Evolutionary conservation across 1,284 basidiomycete genomes (phyloP).

Genomic region (Neotropicomus parvogracilis): DNA sequence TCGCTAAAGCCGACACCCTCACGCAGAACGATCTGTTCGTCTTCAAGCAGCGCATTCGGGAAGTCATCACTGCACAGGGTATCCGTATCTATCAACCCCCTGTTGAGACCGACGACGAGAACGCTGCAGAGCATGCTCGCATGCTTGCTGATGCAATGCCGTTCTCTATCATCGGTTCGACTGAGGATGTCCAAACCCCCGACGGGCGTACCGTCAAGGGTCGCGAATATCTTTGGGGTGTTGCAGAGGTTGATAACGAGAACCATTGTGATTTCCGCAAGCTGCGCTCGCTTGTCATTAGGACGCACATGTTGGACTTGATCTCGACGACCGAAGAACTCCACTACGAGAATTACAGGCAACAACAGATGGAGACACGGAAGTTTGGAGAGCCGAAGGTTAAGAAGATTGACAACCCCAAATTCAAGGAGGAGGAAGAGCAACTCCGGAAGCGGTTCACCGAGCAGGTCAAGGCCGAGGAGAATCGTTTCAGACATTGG

Average conservation of each 20-base stretch:
- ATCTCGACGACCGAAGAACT: conserved; percentile 94
- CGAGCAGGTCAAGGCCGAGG: conserved; percentile 99
- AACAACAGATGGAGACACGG: conserved; percentile 99
- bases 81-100: conserved; percentile 96
- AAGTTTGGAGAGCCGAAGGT: conserved; percentile 99
- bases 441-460: conserved; percentile 95
- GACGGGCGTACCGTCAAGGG: conserved; percentile 96
- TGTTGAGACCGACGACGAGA: conserved; percentile 87
- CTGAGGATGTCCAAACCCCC: conserved; percentile 86
- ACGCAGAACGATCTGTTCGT: conserved; percentile 87
- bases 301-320: conserved; percentile 98
- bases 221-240: conserved; percentile 99
- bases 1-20: conserved; percentile 94
- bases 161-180: conserved; percentile 98
- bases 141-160: conserved; percentile 89
- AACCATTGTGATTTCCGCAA: conserved; percentile 99
- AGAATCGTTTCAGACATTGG: conserved; percentile 98
- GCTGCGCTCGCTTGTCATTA: conserved; percentile 91
- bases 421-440: conserved; percentile 99
- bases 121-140: conserved; percentile 85
- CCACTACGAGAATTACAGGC: conserved; percentile 98
- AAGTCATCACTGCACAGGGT: conserved; percentile 86
- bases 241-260: conserved; percentile 99
- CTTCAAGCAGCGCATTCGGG: conserved; percentile 95
- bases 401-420: conserved; percentile 98